A percentile compares a stretch with the other conserved stretches of the same genome.
phyloP scores from a whole-genome alignment of 2,329 filamentous ascomycete species.

The Pochonia chlamydosporia region DNA sequence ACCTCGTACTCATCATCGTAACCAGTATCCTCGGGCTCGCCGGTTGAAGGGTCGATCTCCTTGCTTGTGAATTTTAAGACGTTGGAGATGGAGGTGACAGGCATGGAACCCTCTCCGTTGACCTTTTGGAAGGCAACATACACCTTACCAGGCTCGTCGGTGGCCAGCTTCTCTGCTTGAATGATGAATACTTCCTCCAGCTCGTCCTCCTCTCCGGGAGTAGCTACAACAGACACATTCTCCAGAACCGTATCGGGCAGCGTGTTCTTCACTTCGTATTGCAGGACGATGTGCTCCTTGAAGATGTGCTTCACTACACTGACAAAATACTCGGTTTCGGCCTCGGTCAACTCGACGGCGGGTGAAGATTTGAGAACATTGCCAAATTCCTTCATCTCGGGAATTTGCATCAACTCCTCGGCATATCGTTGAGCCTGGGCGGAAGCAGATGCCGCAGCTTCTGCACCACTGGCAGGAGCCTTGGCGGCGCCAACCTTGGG shows the following conservation, averaged over 20 bases:
- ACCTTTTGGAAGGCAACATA: conserved; percentile 92
- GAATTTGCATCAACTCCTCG: conserved; percentile 79
- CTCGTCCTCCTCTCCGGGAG: conserved; percentile 75
- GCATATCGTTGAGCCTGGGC: conserved; percentile 84
- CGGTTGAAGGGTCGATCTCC: conserved; percentile 93
- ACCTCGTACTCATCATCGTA: conserved; percentile 99
- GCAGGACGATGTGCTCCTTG: conserved; percentile 92
- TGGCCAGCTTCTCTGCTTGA: conserved; percentile 72
- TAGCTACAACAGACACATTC: conserved; percentile 77
- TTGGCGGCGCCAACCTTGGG: conserved; percentile 77
- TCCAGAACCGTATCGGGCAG: conserved; percentile 85
- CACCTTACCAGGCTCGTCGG: conserved; percentile 84
- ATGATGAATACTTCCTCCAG: conserved; percentile 92
- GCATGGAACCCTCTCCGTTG: conserved; percentile 69
- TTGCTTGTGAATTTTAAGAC: conserved; percentile 95
- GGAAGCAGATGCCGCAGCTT: conserved; percentile 69
- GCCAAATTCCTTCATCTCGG: conserved; percentile 87
- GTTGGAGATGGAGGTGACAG: conserved; percentile 80
- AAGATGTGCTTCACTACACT: conserved; percentile 93
- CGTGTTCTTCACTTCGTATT: conserved; percentile 98
- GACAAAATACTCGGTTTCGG: conserved; percentile 96
- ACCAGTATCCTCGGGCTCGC: conserved; percentile 82
- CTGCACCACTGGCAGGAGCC: conserved; percentile 60
- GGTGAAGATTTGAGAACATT: conserved; percentile 85
- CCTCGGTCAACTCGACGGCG: conserved; percentile 85